Percentiles rank a stretch among this genome's conserved stretches.
These are phyloP conservation scores for Rhodomyrtus psidioides DNA, from an alignment of 441 rosid genomes.

Conservation along the genomic window DNA sequence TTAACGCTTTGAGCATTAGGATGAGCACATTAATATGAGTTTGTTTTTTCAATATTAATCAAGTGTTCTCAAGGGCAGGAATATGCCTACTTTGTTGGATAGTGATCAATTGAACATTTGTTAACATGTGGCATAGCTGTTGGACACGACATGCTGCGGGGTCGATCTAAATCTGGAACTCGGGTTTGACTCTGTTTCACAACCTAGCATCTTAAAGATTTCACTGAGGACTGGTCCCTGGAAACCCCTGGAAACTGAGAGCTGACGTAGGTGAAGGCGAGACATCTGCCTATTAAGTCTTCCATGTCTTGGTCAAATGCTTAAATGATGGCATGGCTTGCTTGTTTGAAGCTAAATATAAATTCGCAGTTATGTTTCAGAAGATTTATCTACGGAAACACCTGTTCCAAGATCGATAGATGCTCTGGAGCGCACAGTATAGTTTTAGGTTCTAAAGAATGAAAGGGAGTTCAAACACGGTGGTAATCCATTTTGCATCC, in stretches of 20 bases:
- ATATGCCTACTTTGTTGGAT: neutral
- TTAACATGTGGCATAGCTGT: neutral
- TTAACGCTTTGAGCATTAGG: neutral
- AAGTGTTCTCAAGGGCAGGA: neutral
- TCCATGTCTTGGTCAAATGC: neutral
- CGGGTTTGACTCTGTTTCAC: neutral
- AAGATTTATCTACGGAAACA: neutral
- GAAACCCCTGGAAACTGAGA: neutral
- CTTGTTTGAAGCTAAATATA: neutral
- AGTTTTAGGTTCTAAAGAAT: neutral
- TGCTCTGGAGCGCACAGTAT: neutral
- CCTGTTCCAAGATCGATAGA: neutral
- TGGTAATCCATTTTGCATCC: neutral
- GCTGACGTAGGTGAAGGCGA: neutral
- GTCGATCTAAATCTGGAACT: neutral
- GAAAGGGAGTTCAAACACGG: neutral
- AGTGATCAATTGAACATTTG: neutral
- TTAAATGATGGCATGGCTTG: neutral
- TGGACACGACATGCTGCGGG: neutral
- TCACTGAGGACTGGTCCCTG: neutral
- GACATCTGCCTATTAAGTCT: neutral
- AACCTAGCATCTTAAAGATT: neutral
- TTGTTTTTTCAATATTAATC: neutral
- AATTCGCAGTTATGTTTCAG: neutral
- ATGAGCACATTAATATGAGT: neutral